Conservation (phyloP, 371 early-diverging fungal genomes). For the Coemansia sp. region DNA sequence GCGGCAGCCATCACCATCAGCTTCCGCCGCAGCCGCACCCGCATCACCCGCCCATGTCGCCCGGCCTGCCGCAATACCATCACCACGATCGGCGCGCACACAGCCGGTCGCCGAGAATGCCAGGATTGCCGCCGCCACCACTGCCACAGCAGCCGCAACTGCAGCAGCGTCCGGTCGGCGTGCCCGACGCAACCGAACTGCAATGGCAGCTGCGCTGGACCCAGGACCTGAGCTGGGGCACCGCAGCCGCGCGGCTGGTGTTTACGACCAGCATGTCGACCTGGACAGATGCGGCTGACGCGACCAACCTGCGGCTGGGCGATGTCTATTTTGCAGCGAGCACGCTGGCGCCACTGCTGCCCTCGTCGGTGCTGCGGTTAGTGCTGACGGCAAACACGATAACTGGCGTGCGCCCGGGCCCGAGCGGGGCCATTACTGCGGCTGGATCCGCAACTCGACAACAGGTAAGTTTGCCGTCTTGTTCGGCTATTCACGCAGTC, state of each 20-base stretch:
- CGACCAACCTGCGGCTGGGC: conserved; percentile 27
- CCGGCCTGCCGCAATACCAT: not conserved
- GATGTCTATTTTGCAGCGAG: conserved; percentile 44
- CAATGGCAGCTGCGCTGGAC: conserved; percentile 44
- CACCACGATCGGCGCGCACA: not conserved
- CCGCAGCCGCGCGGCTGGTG: conserved; percentile 29
- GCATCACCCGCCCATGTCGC: not conserved
- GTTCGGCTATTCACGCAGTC: no score
- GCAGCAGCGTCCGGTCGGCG: conserved; percentile 20
- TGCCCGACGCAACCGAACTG: conserved; percentile 32
- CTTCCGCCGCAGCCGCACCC: conserved; percentile 4
- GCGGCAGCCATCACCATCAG: conserved; percentile 12
- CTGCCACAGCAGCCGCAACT: not conserved
- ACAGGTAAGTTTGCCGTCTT: conserved; percentile 17
- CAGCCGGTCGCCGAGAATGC: not conserved
- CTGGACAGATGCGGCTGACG: conserved; percentile 31
- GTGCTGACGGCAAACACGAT: conserved; percentile 17
- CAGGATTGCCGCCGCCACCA: not conserved
- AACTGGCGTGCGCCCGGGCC: conserved; percentile 1
- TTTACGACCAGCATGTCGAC: conserved; percentile 39
- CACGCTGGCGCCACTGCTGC: conserved; percentile 43
- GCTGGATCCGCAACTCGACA: conserved; percentile 19
- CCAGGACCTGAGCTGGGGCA: conserved; percentile 20
- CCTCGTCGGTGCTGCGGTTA: conserved; percentile 39
- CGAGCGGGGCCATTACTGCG: not conserved